A percentile compares a stretch with the other conserved stretches of the same genome.
phyloP scores from a whole-genome alignment of 2,329 filamentous ascomycete genomes.

The Fusarium aywerte region DNA sequence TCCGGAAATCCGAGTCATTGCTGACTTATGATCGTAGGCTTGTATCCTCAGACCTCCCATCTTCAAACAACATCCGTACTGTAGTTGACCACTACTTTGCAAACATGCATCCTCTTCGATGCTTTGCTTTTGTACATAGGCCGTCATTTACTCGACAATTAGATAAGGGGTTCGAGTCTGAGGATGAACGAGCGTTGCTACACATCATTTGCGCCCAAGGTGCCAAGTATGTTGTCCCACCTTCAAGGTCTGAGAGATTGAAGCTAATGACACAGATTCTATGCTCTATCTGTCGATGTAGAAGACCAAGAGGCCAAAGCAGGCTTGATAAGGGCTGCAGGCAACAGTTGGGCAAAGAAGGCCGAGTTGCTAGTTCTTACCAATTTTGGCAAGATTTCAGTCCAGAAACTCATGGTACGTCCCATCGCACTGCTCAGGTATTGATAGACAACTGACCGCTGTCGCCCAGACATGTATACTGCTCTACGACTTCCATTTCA shows the following conservation, averaged over 20 bases:
- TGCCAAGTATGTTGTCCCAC: conserved; percentile 48
- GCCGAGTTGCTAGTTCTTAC: conserved; percentile 52
- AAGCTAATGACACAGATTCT: conserved; percentile 48
- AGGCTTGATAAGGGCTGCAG: conserved; percentile 49
- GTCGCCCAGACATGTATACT: conserved; percentile 50
- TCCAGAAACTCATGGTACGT: conserved; percentile 54
- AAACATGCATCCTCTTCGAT: conserved; percentile 55
- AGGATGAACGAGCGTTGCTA: conserved; percentile 53
- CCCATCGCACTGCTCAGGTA: not conserved
- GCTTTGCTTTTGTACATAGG: conserved; percentile 55
- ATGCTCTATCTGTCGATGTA: conserved; percentile 47
- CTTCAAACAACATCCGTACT: conserved; percentile 50
- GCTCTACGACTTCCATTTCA: conserved; percentile 55
- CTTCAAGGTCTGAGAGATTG: not conserved
- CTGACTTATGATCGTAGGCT: conserved; percentile 46
- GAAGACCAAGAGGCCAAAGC: conserved; percentile 48
- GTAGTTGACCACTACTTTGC: conserved; percentile 54
- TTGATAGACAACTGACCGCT: not conserved
- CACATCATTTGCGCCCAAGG: conserved; percentile 54
- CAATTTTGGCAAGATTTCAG: conserved; percentile 54
- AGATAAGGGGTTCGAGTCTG: conserved; percentile 51
- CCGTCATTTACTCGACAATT: conserved; percentile 54
- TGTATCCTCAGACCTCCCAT: conserved; percentile 49
- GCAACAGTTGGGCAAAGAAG: conserved; percentile 53
- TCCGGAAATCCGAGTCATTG: not conserved